Percentiles rank a stretch among this genome's conserved stretches.
Conservation (phyloP, 83 land plant genomes). For the Diphasiastrum complanatum region DNA sequence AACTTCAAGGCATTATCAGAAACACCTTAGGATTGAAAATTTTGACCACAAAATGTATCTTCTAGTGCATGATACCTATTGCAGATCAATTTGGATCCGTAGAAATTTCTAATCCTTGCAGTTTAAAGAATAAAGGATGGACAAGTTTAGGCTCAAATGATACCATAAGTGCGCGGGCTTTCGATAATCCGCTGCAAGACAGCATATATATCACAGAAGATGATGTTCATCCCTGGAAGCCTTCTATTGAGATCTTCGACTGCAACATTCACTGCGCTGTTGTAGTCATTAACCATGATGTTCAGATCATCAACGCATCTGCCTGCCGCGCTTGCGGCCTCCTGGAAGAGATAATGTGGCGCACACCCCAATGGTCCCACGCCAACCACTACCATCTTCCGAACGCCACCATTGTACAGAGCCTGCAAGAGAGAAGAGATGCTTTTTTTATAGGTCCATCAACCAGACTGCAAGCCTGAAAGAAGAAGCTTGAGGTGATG, state of each 20-base stretch:
- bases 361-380: constrained; percentile 77
- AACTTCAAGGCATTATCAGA: background rate
- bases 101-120: too few relatives aligned
- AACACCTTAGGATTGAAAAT: background rate
- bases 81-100: too few relatives aligned
- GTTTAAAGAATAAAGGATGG: too few relatives aligned
- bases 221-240: constrained; percentile 38
- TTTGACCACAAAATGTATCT: background rate
- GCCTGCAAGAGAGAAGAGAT: constrained; percentile 32
- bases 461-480: too few relatives aligned
- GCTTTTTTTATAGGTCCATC: too few relatives aligned
- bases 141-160: background rate
- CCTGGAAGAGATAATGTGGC: constrained; percentile 63
- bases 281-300: constrained; percentile 53
- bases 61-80: too few relatives aligned
- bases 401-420: constrained; percentile 47
- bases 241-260: constrained; percentile 35
- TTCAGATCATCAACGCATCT: constrained; percentile 53
- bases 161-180: constrained; percentile 47
- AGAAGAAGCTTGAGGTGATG: background rate
- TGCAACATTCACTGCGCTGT: constrained; percentile 44
- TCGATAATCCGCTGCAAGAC: constrained; percentile 51
- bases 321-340: constrained; percentile 38
- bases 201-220: constrained; percentile 60
- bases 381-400: constrained; percentile 69